Conservation (phyloP, 2,329 filamentous ascomycete genomes). For the Elsinoe arachidis region DNA sequence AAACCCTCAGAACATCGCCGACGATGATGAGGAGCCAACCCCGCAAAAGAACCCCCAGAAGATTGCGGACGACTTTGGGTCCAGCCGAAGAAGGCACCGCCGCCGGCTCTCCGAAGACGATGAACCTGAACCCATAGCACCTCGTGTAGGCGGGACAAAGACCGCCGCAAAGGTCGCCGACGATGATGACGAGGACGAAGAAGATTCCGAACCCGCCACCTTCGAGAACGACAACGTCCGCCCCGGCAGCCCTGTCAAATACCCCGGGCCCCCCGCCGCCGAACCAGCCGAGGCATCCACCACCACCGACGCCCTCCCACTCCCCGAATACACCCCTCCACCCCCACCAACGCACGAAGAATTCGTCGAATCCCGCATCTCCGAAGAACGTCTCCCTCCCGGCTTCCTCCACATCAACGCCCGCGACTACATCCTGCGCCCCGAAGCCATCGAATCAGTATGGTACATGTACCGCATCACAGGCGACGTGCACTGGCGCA, state of each 20-base stretch:
- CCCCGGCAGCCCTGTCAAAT: background rate
- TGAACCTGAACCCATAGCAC: background rate
- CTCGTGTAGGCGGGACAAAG: background rate
- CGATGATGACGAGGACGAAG: background rate
- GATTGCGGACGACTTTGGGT: background rate
- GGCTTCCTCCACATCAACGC: conserved; percentile 33
- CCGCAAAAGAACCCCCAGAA: conserved; percentile 8
- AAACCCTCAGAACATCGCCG: conserved; percentile 9
- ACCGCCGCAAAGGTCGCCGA: background rate
- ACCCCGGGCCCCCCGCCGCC: background rate
- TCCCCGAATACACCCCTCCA: conserved; percentile 19
- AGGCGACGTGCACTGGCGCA: conserved; percentile 63
- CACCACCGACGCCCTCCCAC: background rate
- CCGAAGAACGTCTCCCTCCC: conserved; percentile 32
- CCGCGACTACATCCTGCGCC: conserved; percentile 39
- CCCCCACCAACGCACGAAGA: conserved; percentile 24
- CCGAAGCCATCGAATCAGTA: conserved; percentile 79
- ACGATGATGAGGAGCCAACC: background rate
- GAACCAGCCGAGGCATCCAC: background rate
- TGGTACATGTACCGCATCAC: conserved; percentile 90
- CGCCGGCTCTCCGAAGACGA: conserved; percentile 6
- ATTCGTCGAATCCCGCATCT: conserved; percentile 27
- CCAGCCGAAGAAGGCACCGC: background rate
- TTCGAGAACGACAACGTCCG: conserved; percentile 6
- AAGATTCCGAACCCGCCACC: background rate